A percentile compares a stretch with the other conserved stretches of the same genome.
Conservation (phyloP, 305 asterid species). For the Fraxinus floribunda region DNA sequence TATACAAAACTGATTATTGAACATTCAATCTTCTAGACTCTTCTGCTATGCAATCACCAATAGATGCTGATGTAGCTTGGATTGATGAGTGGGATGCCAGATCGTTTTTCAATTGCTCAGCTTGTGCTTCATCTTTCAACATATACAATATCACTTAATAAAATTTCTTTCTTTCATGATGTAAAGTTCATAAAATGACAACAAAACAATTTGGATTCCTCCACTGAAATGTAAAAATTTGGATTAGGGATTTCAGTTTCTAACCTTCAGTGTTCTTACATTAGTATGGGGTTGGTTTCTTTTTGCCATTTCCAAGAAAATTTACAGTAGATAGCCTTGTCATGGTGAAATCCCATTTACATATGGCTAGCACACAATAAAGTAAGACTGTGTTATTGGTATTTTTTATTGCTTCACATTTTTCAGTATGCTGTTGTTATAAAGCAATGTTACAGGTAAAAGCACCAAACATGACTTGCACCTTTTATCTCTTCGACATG, state of each 20-base stretch:
- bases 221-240: neutral
- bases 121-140: no score
- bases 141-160: neutral
- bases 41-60: no score
- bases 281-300: neutral
- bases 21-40: no score
- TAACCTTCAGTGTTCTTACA: conserved; percentile 5
- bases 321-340: neutral
- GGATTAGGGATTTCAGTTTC: neutral
- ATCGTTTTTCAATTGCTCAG: no score
- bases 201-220: neutral
- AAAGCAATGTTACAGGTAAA: neutral
- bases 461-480: neutral
- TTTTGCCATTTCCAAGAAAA: neutral
- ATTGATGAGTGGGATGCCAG: no score
- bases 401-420: neutral
- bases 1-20: no score
- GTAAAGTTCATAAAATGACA: neutral
- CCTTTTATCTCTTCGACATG: neutral
- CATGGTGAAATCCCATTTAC: neutral
- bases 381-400: neutral
- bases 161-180: neutral
- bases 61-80: no score
- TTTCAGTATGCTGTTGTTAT: neutral
- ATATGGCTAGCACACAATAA: neutral